Evolutionary conservation across 2,329 filamentous ascomycete genomes (phyloP).

Genomic region (Aspergillus japonicus): DNA sequence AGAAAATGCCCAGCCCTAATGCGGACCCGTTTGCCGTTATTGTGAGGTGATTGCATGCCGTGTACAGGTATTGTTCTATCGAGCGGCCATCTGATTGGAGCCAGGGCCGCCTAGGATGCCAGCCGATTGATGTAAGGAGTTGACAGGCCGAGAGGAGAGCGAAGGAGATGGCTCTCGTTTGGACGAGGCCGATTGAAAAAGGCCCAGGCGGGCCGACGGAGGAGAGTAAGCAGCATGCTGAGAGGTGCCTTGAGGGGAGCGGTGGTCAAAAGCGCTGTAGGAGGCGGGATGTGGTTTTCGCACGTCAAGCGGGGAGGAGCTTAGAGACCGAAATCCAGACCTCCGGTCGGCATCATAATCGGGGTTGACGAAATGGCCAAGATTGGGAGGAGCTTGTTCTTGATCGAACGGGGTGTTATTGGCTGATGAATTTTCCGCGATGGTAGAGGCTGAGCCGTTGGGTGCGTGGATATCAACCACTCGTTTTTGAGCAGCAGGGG

Average conservation of each 20-base stretch:
- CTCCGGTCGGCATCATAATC: constrained; percentile 37
- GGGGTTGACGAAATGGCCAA: constrained; percentile 28
- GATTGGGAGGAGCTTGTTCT: constrained; percentile 24
- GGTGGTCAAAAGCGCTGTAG: constrained; percentile 26
- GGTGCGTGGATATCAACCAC: constrained; percentile 43
- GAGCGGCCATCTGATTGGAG: constrained; percentile 34
- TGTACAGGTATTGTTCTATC: constrained; percentile 21
- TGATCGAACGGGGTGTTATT: constrained; percentile 46
- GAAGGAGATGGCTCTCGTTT: constrained; percentile 34
- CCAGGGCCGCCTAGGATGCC: constrained; percentile 30
- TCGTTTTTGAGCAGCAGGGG: constrained; percentile 47
- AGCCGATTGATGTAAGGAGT: constrained; percentile 32
- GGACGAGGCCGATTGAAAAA: constrained; percentile 31
- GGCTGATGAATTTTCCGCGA: constrained; percentile 46
- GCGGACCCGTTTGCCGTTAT: neutral
- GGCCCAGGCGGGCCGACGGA: constrained; percentile 33
- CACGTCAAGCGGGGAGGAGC: constrained; percentile 40
- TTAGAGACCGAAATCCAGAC: constrained; percentile 38
- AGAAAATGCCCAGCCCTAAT: constrained; percentile 5
- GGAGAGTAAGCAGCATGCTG: constrained; percentile 36
- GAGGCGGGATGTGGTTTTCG: constrained; percentile 37
- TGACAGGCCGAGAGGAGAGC: constrained; percentile 31
- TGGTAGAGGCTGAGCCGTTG: constrained; percentile 49
- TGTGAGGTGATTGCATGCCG: neutral
- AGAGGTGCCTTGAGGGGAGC: constrained; percentile 24